Base-by-base conservation (phyloP, 2,329 filamentous ascomycete species). In the Cladobotryum mycophilum region DNA sequence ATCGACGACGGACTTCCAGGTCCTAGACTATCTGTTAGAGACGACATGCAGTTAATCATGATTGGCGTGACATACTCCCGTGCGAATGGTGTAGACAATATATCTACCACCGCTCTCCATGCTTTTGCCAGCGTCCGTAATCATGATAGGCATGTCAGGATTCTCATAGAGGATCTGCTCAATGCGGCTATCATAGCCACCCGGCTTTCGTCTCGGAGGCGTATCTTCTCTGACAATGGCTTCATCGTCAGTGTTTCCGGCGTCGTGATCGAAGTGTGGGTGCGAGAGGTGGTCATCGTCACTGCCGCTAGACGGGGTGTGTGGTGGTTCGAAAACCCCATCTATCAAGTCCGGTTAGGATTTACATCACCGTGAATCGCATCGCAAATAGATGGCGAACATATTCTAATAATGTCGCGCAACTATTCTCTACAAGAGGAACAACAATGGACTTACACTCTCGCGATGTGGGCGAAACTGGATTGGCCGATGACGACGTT, bases 141-240 rank as follows among this genome's bases (percentile, higher is more conserved):
- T 99, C 53, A 95, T 69, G 57, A 99, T 95, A 53, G 89, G 85
- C 59, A 95, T 79, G 49, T 92, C 86, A 1, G 90, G 91, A 57
- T 96, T 89, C 71, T 99, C 93, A 67, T 96, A 95, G 43, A 99
- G 83, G 53, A 96, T 92, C 76, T 99, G 93, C 72, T 99, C 92
- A 58, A 99, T 91, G 47, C 93, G 85, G 67, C 92, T 96, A 65
- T 93, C 87, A 63, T 99, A 99, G 25, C 88, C 89, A 20, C 89
- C 89, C 54, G 89, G 89, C 71, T 89, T 92, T 51, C 77, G 76
- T 53, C 77, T 75, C n/a, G 80, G 79, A 13, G 72, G 68, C 20
- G 71, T 60, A 47, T 78, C 71, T 51, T 70, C 69, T 44, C 67
- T 64, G 49, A 65, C 61, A 41, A 62, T 64, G 47, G 71, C 72